These are phyloP conservation scores for Catenaria anguillulae DNA, from an alignment of 371 early-diverging fungal genomes.

Conservation along the genomic window DNA sequence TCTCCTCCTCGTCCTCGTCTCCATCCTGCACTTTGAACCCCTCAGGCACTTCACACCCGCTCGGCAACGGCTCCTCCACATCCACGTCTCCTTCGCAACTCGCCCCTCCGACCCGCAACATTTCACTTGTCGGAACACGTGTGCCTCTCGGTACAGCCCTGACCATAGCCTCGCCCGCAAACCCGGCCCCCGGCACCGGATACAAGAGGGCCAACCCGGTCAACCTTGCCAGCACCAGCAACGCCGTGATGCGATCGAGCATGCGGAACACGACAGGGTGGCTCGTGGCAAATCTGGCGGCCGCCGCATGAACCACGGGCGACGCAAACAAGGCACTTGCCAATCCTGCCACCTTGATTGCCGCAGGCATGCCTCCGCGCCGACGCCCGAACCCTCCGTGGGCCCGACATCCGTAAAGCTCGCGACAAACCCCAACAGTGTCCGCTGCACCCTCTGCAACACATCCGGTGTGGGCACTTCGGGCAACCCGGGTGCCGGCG, in stretches of 20 bases:
- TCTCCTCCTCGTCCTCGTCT: neutral
- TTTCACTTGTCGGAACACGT: neutral
- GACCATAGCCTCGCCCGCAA: neutral
- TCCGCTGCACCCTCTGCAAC: neutral
- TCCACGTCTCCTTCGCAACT: neutral
- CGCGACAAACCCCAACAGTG: neutral
- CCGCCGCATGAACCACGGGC: too few relatives aligned
- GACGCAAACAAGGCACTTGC: neutral
- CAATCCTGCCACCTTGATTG: too few relatives aligned
- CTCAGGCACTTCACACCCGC: neutral
- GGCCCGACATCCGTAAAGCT: neutral
- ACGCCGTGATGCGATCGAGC: neutral
- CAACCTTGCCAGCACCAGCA: neutral
- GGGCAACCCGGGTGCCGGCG: neutral
- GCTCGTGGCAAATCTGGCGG: too few relatives aligned
- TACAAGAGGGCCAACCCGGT: neutral
- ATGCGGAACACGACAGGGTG: neutral
- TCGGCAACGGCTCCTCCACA: neutral
- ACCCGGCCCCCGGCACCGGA: neutral
- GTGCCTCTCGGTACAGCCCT: neutral
- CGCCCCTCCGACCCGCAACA: neutral
- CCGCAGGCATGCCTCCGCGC: too few relatives aligned
- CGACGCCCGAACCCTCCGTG: neutral
- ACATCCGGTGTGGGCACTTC: neutral
- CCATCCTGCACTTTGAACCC: neutral